Evolutionary conservation across 345 rosid species (phyloP), one percentile per base, ranked within the genome.

Genomic region (Citrus inodora): DNA sequence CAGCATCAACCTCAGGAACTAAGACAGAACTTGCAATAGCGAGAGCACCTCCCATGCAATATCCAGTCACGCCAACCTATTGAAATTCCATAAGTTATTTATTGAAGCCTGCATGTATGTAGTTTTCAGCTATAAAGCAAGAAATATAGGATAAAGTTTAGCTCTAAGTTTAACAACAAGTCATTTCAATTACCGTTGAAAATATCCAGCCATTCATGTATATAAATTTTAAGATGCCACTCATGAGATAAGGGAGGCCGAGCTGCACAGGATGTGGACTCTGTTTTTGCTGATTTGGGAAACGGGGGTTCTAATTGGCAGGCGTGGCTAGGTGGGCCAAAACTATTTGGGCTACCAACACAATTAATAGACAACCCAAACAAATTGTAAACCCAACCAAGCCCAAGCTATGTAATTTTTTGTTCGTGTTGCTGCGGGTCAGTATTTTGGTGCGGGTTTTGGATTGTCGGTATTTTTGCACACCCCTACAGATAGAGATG

Each of bases 11-110:
- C 75, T 87, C 95, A 14, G 93, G 97, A 80, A 90, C 88, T 84
- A 94, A 88, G 77, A 92, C 99, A 79, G 98, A 89, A 82, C 95
- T 94, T 77, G 99, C 97, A 78, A 96, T 90, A 74, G 97, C 79
- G 71, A 96, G 83, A 66, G 98, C 98, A 81, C 98, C 97, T 25
- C 95, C 99, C 97, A 96, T 92, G 86, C 99, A 95, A 84, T 76
- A 93, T 73, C 99, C 99, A 73, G 97, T 89, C 24, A 95, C 99
- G 51, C 99, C 99, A 87, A 84, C 98, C 99, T 93, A 69, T 75
- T 38, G 75, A 73, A 85, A 51, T 65, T 42, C 28, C 72, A 75
- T 40, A 75, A 63, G 58, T 66, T 65, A 30, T 1, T 78, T 28
- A 68, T 13, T n/a, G 16, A 73, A 73, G 28, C 76, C 53, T 33